Conservation (phyloP, 305 asterid genomes). For the Fraxinus albicans region DNA sequence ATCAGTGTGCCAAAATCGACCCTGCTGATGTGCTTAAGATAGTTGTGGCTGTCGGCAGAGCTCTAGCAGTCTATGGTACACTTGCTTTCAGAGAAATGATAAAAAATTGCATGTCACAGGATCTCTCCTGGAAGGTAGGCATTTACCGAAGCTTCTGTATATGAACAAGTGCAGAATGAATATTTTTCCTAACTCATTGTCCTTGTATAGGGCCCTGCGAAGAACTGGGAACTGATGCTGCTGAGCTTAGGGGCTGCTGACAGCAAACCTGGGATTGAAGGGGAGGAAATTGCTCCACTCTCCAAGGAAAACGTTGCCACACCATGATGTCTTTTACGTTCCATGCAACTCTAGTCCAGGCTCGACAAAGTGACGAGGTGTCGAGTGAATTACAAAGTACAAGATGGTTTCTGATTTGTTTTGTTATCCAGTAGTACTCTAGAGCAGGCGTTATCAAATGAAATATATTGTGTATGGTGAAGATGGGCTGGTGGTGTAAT, state of each 20-base stretch:
- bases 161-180: background rate
- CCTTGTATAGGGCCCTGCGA: constrained; percentile 65
- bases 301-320: constrained; percentile 81
- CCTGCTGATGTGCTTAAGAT: constrained; percentile 71
- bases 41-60: constrained; percentile 51
- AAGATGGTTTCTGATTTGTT: background rate
- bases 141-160: background rate
- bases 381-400: background rate
- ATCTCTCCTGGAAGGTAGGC: constrained; percentile 72
- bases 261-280: constrained; percentile 63
- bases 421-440: background rate
- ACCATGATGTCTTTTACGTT: constrained; percentile 39
- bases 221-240: constrained; percentile 70
- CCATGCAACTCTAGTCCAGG: background rate
- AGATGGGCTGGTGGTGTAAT: constrained; percentile 9
- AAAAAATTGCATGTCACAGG: constrained; percentile 80
- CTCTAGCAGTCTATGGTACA: constrained; percentile 56
- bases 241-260: constrained; percentile 66
- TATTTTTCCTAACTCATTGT: background rate
- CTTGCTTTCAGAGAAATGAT: constrained; percentile 66
- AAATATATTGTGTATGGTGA: background rate
- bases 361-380: background rate
- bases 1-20: constrained; percentile 72
- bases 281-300: constrained; percentile 74
- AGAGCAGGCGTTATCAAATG: background rate